Conservation (phyloP, 2,329 filamentous ascomycete species). For the Leptodontidium sp. region DNA sequence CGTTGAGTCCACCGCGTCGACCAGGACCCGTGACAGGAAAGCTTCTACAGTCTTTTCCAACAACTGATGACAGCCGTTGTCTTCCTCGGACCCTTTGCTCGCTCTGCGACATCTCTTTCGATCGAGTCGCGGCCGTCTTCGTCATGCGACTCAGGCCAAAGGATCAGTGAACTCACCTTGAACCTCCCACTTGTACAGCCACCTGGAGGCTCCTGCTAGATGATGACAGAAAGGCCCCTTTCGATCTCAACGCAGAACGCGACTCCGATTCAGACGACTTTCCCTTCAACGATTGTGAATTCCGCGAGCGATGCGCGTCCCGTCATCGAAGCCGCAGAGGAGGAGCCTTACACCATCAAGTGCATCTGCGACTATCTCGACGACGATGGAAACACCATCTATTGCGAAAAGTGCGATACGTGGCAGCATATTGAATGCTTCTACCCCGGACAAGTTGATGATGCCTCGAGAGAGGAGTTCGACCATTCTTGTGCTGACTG, state of each 20-base stretch:
- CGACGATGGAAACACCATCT: conserved; percentile 97
- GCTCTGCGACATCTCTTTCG: conserved; percentile 42
- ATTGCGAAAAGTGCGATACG: conserved; percentile 93
- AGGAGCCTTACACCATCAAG: conserved; percentile 94
- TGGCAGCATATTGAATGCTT: conserved; percentile 99
- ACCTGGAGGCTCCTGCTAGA: conserved; percentile 48
- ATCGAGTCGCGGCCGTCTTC: conserved; percentile 48
- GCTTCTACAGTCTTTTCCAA: conserved; percentile 25
- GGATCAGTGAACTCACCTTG: conserved; percentile 48
- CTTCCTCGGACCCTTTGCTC: conserved; percentile 34
- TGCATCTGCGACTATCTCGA: conserved; percentile 94
- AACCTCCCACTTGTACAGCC: conserved; percentile 45
- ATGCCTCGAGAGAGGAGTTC: conserved; percentile 75
- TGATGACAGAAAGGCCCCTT: conserved; percentile 50
- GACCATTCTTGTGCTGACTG: conserved; percentile 92
- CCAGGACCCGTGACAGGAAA: conserved; percentile 23
- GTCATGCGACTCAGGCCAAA: conserved; percentile 50
- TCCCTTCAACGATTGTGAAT: conserved; percentile 36
- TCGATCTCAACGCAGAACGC: conserved; percentile 48
- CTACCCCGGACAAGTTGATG: conserved; percentile 77
- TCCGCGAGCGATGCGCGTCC: conserved; percentile 42
- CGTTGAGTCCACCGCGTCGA: conserved; percentile 33
- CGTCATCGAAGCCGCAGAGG: conserved; percentile 62
- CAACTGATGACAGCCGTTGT: conserved; percentile 43
- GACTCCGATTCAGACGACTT: conserved; percentile 43